Percentiles rank a stretch among this genome's conserved stretches.
Conservation (phyloP, 1,139 yeast genomes). For the Meyerozyma smithsonii region DNA sequence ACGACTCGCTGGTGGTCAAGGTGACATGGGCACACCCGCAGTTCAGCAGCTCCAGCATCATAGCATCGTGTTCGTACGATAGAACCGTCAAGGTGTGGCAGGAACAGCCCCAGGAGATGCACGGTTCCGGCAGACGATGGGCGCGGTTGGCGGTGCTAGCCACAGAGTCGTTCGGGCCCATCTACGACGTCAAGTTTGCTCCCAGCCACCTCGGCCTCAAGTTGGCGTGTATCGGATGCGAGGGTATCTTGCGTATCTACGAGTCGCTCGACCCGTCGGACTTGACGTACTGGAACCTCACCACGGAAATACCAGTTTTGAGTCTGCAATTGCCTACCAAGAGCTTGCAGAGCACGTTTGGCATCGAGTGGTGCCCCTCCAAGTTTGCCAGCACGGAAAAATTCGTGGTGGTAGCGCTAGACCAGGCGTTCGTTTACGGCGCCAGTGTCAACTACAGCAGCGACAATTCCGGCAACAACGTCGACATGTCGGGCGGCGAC, state of each 20-base stretch:
- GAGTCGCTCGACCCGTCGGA: constrained; percentile 89
- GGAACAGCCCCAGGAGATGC: constrained; percentile 75
- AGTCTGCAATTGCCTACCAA: constrained; percentile 60
- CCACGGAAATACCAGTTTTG: constrained; percentile 68
- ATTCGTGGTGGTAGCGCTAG: constrained; percentile 79
- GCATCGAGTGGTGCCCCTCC: constrained; percentile 91
- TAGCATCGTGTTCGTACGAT: constrained; percentile 88
- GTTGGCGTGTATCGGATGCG: constrained; percentile 85
- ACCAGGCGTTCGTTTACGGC: constrained; percentile 77
- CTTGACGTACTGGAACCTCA: constrained; percentile 72
- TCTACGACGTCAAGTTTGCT: constrained; percentile 85
- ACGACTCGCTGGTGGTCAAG: constrained; percentile 79
- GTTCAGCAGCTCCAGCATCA: constrained; percentile 65
- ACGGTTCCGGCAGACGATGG: constrained; percentile 82
- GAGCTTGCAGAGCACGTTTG: constrained; percentile 81
- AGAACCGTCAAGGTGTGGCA: constrained; percentile 88
- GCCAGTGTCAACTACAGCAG: constrained; percentile 35
- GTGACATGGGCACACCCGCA: constrained; percentile 94
- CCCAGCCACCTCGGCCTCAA: constrained; percentile 82
- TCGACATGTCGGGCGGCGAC: constrained; percentile 8
- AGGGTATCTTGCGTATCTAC: constrained; percentile 80
- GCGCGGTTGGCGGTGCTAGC: constrained; percentile 65
- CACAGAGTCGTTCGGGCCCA: constrained; percentile 78
- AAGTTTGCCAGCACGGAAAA: constrained; percentile 70
- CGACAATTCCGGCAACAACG: constrained; percentile 21